These are phyloP conservation scores for Inga oerstediana DNA, from an alignment of 306 rosid genomes.

Conservation along the genomic window DNA sequence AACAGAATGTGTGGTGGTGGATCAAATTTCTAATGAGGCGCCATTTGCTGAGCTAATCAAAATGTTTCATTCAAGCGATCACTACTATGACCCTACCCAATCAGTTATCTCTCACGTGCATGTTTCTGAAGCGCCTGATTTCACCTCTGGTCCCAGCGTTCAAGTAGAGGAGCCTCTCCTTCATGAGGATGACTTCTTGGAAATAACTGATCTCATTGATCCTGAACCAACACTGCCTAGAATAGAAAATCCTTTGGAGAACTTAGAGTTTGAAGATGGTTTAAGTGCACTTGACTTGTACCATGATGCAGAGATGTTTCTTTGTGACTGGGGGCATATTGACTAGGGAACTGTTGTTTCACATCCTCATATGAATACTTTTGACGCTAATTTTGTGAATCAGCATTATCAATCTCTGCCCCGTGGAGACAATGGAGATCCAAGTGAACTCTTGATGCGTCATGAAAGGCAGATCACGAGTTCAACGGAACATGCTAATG, in stretches of 20 bases:
- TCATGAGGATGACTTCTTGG: too few relatives aligned
- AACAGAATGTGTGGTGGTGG: constrained; percentile 48
- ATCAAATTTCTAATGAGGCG: constrained; percentile 38
- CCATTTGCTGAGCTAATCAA: constrained; percentile 31
- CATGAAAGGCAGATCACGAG: constrained; percentile 33
- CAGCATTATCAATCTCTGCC: too few relatives aligned
- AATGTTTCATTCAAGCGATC: constrained; percentile 31
- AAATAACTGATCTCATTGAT: too few relatives aligned
- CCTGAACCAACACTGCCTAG: too few relatives aligned
- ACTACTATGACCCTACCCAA: constrained; percentile 46
- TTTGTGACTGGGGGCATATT: constrained; percentile 56
- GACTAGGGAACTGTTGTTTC: constrained; percentile 33
- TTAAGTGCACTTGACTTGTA: constrained; percentile 59
- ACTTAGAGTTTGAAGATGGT: too few relatives aligned
- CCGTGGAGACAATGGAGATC: too few relatives aligned
- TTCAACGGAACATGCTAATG: constrained; percentile 42
- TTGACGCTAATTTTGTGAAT: constrained; percentile 23
- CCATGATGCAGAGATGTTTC: constrained; percentile 73
- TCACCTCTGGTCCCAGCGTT: constrained; percentile 49
- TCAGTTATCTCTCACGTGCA: constrained; percentile 46
- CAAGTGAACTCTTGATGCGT: constrained; percentile 44
- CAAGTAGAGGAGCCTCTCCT: too few relatives aligned
- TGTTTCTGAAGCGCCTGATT: constrained; percentile 50
- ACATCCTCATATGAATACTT: constrained; percentile 42
- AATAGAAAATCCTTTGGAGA: constrained; percentile 35